phyloP scores from a whole-genome alignment of 23 red algal genomes.

The Gracilariopsis chorda region DNA sequence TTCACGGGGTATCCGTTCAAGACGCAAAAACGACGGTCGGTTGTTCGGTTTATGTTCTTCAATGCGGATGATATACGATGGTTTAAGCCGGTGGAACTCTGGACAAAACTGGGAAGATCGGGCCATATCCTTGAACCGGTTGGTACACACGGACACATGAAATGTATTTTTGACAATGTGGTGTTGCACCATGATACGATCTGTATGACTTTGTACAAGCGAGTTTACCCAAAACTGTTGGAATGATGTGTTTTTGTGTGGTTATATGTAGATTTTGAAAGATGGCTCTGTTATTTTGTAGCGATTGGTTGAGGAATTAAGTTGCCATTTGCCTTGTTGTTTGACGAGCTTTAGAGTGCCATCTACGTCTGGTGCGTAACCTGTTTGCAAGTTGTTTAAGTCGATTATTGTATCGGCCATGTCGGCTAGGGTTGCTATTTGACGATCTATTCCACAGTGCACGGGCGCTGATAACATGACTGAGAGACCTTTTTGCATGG shows the following conservation, averaged over 20 bases:
- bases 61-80: conserved; percentile 94
- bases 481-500: background rate
- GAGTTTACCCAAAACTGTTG: conserved; percentile 80
- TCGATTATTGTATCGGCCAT: conserved; percentile 18
- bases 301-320: background rate
- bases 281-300: conserved; percentile 31
- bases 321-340: conserved; percentile 34
- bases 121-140: conserved; percentile 91
- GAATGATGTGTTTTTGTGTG: background rate
- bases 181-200: conserved; percentile 88
- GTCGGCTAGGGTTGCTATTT: conserved; percentile 18
- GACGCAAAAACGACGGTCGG: conserved; percentile 74
- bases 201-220: conserved; percentile 92
- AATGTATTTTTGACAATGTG: conserved; percentile 86
- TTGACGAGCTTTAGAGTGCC: conserved; percentile 13
- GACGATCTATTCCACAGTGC: conserved; percentile 23
- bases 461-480: conserved; percentile 15
- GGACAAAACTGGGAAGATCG: conserved; percentile 85
- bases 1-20: conserved; percentile 90
- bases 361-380: conserved; percentile 24
- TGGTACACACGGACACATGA: conserved; percentile 95
- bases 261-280: conserved; percentile 28
- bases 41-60: conserved; percentile 94
- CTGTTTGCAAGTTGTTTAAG: conserved; percentile 29
- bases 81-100: conserved; percentile 85